Evolutionary conservation across 2,329 filamentous ascomycete species (phyloP).

Genomic region (Cordyceps tenuipes): DNA sequence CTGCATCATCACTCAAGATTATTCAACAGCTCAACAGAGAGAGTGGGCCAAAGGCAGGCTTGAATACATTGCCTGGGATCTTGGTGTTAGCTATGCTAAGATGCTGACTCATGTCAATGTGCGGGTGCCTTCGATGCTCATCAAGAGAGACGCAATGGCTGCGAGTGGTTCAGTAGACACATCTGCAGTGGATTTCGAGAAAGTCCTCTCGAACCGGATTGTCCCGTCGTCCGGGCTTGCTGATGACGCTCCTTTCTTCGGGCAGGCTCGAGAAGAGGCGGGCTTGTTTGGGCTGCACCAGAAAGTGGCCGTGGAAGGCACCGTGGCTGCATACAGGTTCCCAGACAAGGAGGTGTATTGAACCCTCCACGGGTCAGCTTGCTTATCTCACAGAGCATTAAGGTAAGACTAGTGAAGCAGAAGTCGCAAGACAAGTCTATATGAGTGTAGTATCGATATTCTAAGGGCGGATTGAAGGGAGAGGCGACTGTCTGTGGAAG

Average conservation of each 20-base stretch:
- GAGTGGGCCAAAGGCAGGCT: conserved; percentile 47
- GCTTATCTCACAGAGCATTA: background rate
- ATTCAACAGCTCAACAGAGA: conserved; percentile 49
- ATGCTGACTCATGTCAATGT: conserved; percentile 46
- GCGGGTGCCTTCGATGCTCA: conserved; percentile 55
- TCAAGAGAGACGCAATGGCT: conserved; percentile 44
- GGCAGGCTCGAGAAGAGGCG: background rate
- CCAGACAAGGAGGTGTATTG: background rate
- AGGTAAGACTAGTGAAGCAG: background rate
- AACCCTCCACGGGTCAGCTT: background rate
- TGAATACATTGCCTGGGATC: conserved; percentile 43
- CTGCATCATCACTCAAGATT: conserved; percentile 47
- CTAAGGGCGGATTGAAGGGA: background rate
- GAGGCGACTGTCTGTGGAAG: too few relatives aligned
- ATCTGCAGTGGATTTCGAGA: conserved; percentile 31
- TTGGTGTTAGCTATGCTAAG: conserved; percentile 51
- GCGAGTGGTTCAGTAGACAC: conserved; percentile 19
- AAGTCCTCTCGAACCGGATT: conserved; percentile 31
- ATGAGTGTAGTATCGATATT: background rate
- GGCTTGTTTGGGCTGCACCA: background rate
- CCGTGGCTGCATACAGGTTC: conserved; percentile 15
- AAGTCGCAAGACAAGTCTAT: too few relatives aligned
- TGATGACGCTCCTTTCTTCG: background rate
- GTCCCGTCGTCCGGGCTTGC: conserved; percentile 6
- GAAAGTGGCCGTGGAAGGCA: background rate